Evolutionary conservation across 2,329 filamentous ascomycete species (phyloP), one percentile per base, ranked within the genome.

Genomic region (Xylariaceae sp.): DNA sequence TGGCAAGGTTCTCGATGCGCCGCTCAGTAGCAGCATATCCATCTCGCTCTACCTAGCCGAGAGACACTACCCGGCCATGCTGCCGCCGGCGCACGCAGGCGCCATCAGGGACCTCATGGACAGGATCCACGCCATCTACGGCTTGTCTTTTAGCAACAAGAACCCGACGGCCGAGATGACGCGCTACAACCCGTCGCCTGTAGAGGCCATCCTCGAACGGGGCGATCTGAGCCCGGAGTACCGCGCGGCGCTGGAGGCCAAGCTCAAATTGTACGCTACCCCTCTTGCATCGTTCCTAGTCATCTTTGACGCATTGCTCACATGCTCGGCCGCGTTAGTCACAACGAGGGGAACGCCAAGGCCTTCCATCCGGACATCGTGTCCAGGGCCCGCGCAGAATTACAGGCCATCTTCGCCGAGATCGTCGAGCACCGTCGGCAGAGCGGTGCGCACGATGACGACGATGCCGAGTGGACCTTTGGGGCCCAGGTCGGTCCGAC

Each of bases 101-200:
- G 30, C 33, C 18, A 39, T 50, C 19, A 17, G 44, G 16, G 36
- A 37, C 22, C 19, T 44, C 13, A 22, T 50, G 6, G 19, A 12
- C 19, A 31, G 39, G 16, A 33, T 50, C n/a, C 46, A 50, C 24
- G 46, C 34, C 34, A 41, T 50, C 19, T 19, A 24, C 9, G 48
- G 43, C n/a, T 34, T 47, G 30, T 49, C 43, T 2, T 39, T 47
- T 19, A 44, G 17, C 28, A 34, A 42, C 19, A 42, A 38, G 34
- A 43, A 37, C 19, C 40, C 43, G n/a, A 38, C 38, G 6, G 11
- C 42, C 19, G 48, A 47, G 38, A 44, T 24, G 39, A 32, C n/a
- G 30, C 35, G 19, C 33, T 35, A 30, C 28, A 42, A 34, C 41
- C 43, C 34, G 17, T 43, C 38, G 19, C 43, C 43, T 2, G 35